A percentile compares a stretch with the other conserved stretches of the same genome.
Conservation (phyloP, 2,329 filamentous ascomycete species). For the Cladosporium cucumerinum region DNA sequence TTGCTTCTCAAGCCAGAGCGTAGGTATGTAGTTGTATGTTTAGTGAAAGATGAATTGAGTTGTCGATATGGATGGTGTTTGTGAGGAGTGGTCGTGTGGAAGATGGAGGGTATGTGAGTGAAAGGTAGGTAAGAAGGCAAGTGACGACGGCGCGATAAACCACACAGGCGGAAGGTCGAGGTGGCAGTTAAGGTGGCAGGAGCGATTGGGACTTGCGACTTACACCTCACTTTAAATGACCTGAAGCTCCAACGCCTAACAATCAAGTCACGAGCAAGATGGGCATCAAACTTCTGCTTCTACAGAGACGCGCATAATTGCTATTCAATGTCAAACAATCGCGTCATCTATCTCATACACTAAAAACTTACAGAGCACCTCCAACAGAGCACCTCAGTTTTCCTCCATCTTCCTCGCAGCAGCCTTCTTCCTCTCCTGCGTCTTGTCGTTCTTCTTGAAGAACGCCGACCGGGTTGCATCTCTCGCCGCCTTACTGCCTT, state of each 20-base stretch:
- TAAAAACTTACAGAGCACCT: background rate
- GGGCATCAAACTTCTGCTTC: background rate
- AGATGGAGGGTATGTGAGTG: background rate
- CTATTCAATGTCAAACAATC: background rate
- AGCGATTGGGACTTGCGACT: background rate
- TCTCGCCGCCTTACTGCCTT: conserved; percentile 43
- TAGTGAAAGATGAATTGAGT: too few species aligned
- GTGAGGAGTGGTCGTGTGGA: background rate
- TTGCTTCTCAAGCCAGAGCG: too few species aligned
- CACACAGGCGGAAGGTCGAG: background rate
- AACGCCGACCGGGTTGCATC: conserved; percentile 46
- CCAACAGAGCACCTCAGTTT: background rate
- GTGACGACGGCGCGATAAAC: background rate
- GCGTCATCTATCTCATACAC: background rate
- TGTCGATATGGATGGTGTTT: too few species aligned
- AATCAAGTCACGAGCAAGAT: background rate
- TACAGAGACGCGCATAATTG: background rate
- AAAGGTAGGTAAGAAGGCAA: background rate
- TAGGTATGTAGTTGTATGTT: too few species aligned
- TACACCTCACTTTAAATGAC: background rate
- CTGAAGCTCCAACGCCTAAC: background rate
- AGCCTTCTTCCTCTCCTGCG: conserved; percentile 35
- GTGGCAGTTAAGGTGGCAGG: background rate
- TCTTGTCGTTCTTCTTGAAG: conserved; percentile 42
- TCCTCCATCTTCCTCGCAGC: conserved; percentile 5